Percentiles rank a stretch among this genome's conserved stretches.
Evolutionary conservation across 2,329 filamentous ascomycete genomes (phyloP).

Genomic region (Diaporthe batatas): DNA sequence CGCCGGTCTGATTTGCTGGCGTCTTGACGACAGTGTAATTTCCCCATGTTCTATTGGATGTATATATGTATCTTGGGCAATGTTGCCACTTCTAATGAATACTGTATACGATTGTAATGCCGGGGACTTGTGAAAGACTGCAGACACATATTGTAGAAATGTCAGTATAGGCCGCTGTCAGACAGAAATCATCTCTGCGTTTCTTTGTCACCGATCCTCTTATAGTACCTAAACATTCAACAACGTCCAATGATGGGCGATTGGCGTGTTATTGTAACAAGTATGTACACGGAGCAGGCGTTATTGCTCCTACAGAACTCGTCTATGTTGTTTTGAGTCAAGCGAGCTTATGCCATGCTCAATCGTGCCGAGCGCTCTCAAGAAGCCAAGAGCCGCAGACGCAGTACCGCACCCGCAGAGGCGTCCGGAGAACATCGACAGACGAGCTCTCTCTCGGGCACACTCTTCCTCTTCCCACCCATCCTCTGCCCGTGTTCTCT

Average conservation of each 20-base stretch:
- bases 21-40: neutral
- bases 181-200: neutral
- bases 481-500: neutral
- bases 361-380: neutral
- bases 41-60: neutral
- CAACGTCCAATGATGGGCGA: neutral
- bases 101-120: neutral
- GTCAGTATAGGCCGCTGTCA: neutral
- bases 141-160: too few relatives aligned
- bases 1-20: conserved; percentile 50
- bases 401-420: neutral
- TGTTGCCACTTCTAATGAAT: conserved; percentile 4
- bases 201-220: neutral
- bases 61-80: neutral
- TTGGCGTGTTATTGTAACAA: conserved; percentile 10
- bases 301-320: neutral
- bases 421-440: neutral
- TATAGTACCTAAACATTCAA: neutral
- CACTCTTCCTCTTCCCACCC: neutral
- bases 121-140: too few relatives aligned
- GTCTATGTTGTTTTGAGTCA: neutral
- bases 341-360: neutral
- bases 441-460: neutral
- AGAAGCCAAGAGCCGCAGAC: neutral
- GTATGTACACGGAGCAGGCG: conserved; percentile 9